These are phyloP conservation scores for Tuctoria greenei DNA, from an alignment of 176 grass and related monocot species.

Conservation along the genomic window DNA sequence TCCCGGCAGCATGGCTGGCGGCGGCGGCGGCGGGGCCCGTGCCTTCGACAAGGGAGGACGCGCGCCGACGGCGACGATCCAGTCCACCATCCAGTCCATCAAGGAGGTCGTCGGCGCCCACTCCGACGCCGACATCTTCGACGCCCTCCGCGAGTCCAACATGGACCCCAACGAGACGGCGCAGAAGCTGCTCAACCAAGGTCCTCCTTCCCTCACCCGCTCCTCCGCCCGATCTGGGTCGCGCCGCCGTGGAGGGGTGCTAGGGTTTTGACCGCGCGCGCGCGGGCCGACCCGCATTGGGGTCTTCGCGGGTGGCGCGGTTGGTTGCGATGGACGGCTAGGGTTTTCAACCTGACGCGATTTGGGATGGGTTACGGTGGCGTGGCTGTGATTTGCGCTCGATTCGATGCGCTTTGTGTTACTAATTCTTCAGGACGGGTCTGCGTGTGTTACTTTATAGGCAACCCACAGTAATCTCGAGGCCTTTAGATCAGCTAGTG, in stretches of 20 bases:
- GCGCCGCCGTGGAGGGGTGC: background rate
- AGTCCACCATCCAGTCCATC: constrained; percentile 71
- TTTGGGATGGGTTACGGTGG: background rate
- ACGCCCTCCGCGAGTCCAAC: constrained; percentile 74
- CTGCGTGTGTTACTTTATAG: background rate
- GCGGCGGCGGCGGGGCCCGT: constrained; percentile 30
- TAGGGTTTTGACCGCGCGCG: constrained; percentile 26
- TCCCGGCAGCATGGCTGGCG: constrained; percentile 41
- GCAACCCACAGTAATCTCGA: background rate
- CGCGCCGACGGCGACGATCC: constrained; percentile 38
- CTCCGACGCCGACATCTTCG: constrained; percentile 80
- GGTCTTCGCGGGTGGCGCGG: no score
- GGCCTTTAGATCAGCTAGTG: background rate
- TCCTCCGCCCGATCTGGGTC: constrained; percentile 29
- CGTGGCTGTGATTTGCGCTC: background rate
- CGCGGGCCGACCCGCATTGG: constrained; percentile 34
- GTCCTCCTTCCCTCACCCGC: constrained; percentile 16
- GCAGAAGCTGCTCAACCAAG: constrained; percentile 89
- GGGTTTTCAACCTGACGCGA: constrained; percentile 35
- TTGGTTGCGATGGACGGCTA: constrained; percentile 30
- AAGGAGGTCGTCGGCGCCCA: constrained; percentile 85
- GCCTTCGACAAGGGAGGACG: constrained; percentile 19
- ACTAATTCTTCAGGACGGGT: background rate
- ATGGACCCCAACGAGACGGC: constrained; percentile 94
- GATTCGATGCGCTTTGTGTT: background rate